Evolutionary conservation across 75 land plant genomes (phyloP).

Genomic region (Chamaecyparis obtusa): DNA sequence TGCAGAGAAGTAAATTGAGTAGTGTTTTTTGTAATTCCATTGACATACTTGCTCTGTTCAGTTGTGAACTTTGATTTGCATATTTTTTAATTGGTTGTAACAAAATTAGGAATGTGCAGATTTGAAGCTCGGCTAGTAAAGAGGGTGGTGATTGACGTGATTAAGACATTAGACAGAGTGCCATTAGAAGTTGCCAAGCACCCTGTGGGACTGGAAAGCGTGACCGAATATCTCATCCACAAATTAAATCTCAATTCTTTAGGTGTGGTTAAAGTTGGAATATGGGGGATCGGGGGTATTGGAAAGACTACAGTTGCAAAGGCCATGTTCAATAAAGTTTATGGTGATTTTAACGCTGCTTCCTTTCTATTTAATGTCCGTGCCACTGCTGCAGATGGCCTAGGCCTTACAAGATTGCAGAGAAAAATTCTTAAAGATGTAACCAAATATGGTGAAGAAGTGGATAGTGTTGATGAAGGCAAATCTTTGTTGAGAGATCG

Average conservation of each 20-base stretch:
- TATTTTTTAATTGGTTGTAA: neutral
- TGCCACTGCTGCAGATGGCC: neutral
- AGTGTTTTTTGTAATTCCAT: too few relatives aligned
- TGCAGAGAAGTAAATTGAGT: too few relatives aligned
- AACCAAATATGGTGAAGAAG: neutral
- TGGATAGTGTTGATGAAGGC: neutral
- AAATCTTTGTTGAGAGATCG: neutral
- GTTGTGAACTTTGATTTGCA: too few relatives aligned
- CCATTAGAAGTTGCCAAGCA: neutral
- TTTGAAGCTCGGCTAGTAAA: neutral
- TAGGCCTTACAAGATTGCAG: neutral
- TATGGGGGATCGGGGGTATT: neutral
- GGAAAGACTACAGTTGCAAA: neutral
- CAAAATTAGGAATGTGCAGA: neutral
- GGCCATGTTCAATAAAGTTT: neutral
- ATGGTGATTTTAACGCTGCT: neutral
- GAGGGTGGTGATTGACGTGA: neutral
- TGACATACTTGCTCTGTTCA: too few relatives aligned
- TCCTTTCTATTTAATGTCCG: neutral
- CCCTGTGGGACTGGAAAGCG: neutral
- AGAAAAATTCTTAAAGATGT: neutral
- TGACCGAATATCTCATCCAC: neutral
- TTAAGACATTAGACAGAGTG: neutral
- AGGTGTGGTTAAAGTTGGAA: neutral
- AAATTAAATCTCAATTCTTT: neutral